Base-by-base conservation (phyloP, 352 stramenopile species). In the Peronospora farinosa region DNA sequence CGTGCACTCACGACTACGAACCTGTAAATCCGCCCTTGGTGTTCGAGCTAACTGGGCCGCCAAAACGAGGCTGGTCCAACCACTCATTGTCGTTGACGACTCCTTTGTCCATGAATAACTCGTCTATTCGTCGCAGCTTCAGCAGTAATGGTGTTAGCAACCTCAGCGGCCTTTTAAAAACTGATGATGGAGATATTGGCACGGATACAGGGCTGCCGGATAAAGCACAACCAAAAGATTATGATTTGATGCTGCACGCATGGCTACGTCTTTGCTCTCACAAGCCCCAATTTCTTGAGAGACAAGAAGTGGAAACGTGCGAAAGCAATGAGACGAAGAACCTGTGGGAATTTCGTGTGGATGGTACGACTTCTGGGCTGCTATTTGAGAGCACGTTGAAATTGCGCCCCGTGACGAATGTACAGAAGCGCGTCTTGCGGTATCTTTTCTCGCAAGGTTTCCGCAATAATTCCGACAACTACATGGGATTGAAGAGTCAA, bases 361-460 rank as follows among this genome's bases (percentile, higher is more conserved):
- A 88, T 25, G 77, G 77, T 13, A 88, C 77, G 17, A 78, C 77
- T 8, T 67, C 74, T 0, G 74, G 63, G 1, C 37, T 86, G 45
- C 40, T 88, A 21, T 84, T 88, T 40, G 72, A 88, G 51, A 88
- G 77, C 52, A 88, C 77, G 16, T 59, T 88, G 13, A 83, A 81
- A 46, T 28, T 88, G 8, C 77, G 77, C 1, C 77, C 77, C 1
- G 74, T 88, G 8, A 65, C 60, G 19, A 70, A 69, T 36, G 65
- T 79, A 13, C 68, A 84, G 45, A 74, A 58, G n/a, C 72, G 77
- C 3, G 74, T 68, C 2, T 42, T 86, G 41, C 63, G 77, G 45
- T 86, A 86, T 56, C 68, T 88, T 19, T 88, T 88, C 50, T 69
- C 77, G 31, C 73, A 83, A 37, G 77, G 77, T 5, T 78, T 76